Conservation (phyloP, 2,329 filamentous ascomycete genomes). For the Aspergillus intermedius region DNA sequence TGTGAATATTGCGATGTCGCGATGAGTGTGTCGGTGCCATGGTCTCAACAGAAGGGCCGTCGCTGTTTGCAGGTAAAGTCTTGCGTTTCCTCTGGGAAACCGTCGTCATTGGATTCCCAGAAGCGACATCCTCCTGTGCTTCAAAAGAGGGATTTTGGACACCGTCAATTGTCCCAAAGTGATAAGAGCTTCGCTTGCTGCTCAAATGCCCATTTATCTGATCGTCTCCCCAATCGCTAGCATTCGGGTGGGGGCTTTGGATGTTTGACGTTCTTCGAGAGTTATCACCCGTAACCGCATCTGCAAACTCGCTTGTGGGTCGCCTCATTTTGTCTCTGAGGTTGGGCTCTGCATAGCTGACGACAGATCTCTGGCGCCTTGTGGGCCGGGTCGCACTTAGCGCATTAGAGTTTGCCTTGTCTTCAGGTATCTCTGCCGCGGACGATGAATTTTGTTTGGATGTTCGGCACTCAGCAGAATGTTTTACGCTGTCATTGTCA, state of each 20-base stretch:
- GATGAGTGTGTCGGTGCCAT: not conserved
- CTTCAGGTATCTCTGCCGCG: not conserved
- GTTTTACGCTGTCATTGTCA: not conserved
- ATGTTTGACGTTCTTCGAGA: slow-evolving; percentile 43
- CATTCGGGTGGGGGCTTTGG: slow-evolving; percentile 37
- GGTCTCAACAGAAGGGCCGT: not conserved
- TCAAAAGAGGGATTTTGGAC: slow-evolving; percentile 8
- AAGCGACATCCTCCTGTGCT: not conserved
- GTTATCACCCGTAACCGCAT: slow-evolving; percentile 59
- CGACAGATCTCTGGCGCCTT: slow-evolving; percentile 58
- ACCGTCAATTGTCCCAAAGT: slow-evolving; percentile 11
- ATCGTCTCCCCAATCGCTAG: slow-evolving; percentile 20
- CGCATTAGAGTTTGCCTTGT: slow-evolving; percentile 20
- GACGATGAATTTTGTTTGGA: not conserved
- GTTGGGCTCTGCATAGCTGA: slow-evolving; percentile 79
- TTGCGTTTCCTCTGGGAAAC: slow-evolving; percentile 28
- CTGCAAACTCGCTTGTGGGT: slow-evolving; percentile 67
- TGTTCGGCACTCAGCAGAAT: not conserved
- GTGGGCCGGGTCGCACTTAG: slow-evolving; percentile 55
- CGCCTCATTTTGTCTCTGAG: slow-evolving; percentile 77
- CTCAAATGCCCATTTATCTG: not conserved
- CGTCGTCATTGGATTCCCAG: slow-evolving; percentile 15
- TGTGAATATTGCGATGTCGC: too few species aligned
- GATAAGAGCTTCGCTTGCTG: slow-evolving; percentile 4
- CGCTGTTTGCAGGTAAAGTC: slow-evolving; percentile 17